Percentiles rank a stretch among this genome's conserved stretches.
Conservation (phyloP, 73 alveolate species). For the Paramecium primaurelia region DNA sequence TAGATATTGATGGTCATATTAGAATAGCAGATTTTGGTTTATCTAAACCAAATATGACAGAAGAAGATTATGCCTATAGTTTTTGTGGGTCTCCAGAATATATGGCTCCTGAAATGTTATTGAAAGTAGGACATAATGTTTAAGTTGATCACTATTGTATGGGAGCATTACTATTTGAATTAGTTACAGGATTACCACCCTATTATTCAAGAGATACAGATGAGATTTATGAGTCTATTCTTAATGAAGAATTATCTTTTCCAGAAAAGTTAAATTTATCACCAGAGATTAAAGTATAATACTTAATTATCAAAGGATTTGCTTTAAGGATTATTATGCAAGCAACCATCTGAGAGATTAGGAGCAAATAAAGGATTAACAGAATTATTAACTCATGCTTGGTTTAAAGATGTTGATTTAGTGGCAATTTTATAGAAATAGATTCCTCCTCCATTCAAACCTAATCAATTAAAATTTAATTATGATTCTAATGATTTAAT, state of each 20-base stretch:
- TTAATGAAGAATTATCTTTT: constrained; percentile 57
- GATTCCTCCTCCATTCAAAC: constrained; percentile 60
- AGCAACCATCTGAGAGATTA: constrained; percentile 84
- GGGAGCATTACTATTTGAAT: constrained; percentile 71
- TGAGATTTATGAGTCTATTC: constrained; percentile 58
- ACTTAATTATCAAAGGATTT: constrained; percentile 32
- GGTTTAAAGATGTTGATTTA: constrained; percentile 56
- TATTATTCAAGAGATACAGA: constrained; percentile 59
- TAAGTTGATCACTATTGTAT: constrained; percentile 68
- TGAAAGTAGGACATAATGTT: constrained; percentile 66
- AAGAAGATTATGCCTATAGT: constrained; percentile 63
- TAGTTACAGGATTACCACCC: constrained; percentile 71
- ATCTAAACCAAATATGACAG: constrained; percentile 63
- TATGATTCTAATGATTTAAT: constrained; percentile 51
- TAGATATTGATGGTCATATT: constrained; percentile 71
- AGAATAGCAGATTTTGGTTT: constrained; percentile 78
- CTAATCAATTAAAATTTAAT: constrained; percentile 47
- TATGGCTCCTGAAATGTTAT: constrained; percentile 73
- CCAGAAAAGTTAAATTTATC: constrained; percentile 61
- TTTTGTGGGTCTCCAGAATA: constrained; percentile 80
- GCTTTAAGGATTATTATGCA: constrained; percentile 72
- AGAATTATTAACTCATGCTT: constrained; percentile 59
- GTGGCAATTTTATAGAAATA: constrained; percentile 49
- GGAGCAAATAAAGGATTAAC: constrained; percentile 68
- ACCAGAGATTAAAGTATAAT: constrained; percentile 46